Conservation (phyloP, 164 flowering plant genomes). For the Warburgia ugandensis region DNA sequence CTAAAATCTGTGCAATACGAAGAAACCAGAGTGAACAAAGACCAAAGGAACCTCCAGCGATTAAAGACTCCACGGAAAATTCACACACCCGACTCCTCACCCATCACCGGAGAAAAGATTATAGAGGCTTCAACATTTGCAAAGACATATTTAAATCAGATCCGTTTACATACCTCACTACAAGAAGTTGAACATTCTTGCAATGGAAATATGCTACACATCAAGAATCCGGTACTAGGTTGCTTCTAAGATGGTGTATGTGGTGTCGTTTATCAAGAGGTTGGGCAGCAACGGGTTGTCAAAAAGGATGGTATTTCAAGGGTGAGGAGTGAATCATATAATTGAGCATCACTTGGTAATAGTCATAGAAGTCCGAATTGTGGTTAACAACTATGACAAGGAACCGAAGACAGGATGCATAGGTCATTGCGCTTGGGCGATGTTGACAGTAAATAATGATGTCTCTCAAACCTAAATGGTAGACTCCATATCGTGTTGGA, state of each 20-base stretch:
- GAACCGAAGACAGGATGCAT: conserved; percentile 17
- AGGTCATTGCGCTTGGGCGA: conserved; percentile 8
- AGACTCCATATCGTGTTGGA: conserved; percentile 32
- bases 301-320: conserved; percentile 22
- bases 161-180: no score
- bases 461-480: conserved; percentile 37
- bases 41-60: conserved; percentile 9
- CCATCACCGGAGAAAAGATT: no score
- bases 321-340: conserved; percentile 7
- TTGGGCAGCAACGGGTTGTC: conserved; percentile 1
- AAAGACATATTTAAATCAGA: no score
- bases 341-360: conserved; percentile 16
- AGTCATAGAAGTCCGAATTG: conserved; percentile 18
- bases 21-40: conserved; percentile 18
- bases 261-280: conserved; percentile 7
- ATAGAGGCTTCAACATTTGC: no score
- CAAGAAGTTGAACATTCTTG: conserved; percentile 11
- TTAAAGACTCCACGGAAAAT: no score
- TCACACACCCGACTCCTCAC: no score
- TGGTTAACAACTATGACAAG: conserved; percentile 18
- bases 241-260: no score
- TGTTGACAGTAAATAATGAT: conserved; percentile 33
- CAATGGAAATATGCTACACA: conserved; percentile 14
- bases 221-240: no score
- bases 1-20: conserved; percentile 19